Percentiles rank a stretch among this genome's conserved stretches.
Evolutionary conservation across 2,329 filamentous ascomycete genomes (phyloP).

Genomic region (Fusarium xyrophilum): DNA sequence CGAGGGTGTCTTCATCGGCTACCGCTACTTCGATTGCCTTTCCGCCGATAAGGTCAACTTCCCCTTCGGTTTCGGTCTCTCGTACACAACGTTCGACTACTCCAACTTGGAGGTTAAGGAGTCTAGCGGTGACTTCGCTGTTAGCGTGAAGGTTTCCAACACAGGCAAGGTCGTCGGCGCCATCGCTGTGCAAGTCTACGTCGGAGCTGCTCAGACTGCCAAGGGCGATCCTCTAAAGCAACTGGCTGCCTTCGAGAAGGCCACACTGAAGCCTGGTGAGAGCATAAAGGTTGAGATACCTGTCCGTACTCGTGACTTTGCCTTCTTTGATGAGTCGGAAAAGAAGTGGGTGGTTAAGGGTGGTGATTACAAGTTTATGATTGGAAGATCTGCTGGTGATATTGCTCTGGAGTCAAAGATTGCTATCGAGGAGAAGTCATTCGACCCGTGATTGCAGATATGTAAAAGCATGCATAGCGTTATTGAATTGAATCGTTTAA

Average conservation of each 20-base stretch:
- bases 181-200: conserved; percentile 65
- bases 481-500: background rate
- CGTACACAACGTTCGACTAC: conserved; percentile 60
- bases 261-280: conserved; percentile 45
- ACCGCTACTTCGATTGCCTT: conserved; percentile 71
- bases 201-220: conserved; percentile 33
- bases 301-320: conserved; percentile 37
- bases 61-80: conserved; percentile 66
- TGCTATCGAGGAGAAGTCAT: conserved; percentile 30
- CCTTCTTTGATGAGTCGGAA: conserved; percentile 41
- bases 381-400: conserved; percentile 39
- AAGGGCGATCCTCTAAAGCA: conserved; percentile 59
- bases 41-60: conserved; percentile 65
- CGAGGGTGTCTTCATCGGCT: conserved; percentile 74
- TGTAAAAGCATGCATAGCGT: conserved; percentile 13
- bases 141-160: conserved; percentile 63
- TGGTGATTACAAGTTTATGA: conserved; percentile 42
- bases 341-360: conserved; percentile 42
- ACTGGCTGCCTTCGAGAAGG: conserved; percentile 71
- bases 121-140: conserved; percentile 48
- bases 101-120: conserved; percentile 58
- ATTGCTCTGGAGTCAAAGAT: conserved; percentile 35
- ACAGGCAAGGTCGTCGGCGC: conserved; percentile 59
- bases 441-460: conserved; percentile 16
- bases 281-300: conserved; percentile 38